Conservation (phyloP, 805 yeast species). For the Wickerhamia fluorescens region DNA sequence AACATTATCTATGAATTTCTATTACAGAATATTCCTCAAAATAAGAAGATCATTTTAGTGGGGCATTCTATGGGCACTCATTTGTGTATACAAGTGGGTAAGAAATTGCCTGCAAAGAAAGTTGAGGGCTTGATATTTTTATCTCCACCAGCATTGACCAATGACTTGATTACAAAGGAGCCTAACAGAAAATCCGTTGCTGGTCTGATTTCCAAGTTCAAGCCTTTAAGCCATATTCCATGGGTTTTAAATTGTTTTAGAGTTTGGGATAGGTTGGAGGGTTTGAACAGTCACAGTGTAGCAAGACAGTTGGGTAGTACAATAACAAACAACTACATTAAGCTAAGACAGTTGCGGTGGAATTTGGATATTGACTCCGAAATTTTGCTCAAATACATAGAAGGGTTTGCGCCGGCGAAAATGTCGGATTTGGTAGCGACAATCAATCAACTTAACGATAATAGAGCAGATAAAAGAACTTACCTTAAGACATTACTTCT, state of each 20-base stretch:
- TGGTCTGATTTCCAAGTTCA: conserved; percentile 11
- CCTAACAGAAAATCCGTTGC: conserved; percentile 3
- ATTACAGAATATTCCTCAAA: conserved; percentile 27
- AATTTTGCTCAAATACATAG: conserved; percentile 46
- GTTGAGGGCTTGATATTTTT: conserved; percentile 44
- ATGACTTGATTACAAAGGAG: conserved; percentile 13
- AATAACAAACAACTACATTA: conserved; percentile 26
- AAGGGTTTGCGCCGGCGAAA: conserved; percentile 41
- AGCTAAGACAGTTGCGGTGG: conserved; percentile 59
- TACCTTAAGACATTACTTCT: conserved; percentile 46
- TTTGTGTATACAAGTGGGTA: conserved; percentile 40
- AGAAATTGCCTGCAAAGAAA: conserved; percentile 24
- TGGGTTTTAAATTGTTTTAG: conserved; percentile 49
- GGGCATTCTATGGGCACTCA: conserved; percentile 77
- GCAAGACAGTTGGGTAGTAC: conserved; percentile 37
- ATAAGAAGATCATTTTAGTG: conserved; percentile 40
- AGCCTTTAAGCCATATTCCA: conserved; percentile 33
- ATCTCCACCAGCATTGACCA: conserved; percentile 40
- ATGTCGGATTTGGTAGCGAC: conserved; percentile 38
- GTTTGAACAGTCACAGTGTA: conserved; percentile 56
- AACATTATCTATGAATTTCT: conserved; percentile 33
- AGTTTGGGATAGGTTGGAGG: conserved; percentile 54
- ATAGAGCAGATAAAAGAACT: conserved; percentile 21
- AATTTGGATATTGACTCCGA: conserved; percentile 56
- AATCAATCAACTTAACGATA: conserved; percentile 27